Evolutionary conservation across 2,329 filamentous ascomycete genomes (phyloP).

Genomic region (Colletotrichum sp.): DNA sequence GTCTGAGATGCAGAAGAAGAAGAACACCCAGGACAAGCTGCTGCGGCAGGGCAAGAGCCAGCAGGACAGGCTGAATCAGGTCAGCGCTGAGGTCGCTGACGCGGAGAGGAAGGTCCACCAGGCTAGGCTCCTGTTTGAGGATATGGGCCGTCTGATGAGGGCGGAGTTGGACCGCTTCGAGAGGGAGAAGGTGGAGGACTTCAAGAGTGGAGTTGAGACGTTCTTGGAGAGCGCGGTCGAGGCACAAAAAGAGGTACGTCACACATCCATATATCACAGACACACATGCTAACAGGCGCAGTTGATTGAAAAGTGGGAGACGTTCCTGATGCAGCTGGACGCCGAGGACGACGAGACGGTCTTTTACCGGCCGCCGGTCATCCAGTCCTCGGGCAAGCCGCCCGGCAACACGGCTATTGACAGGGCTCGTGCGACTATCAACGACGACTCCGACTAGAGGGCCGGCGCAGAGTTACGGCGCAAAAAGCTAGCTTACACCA

Average conservation of each 20-base stretch:
- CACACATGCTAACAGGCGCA: constrained; percentile 27
- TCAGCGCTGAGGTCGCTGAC: constrained; percentile 92
- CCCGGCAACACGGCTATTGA: constrained; percentile 65
- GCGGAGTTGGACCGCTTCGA: constrained; percentile 93
- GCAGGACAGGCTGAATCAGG: constrained; percentile 92
- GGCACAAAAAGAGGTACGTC: constrained; percentile 92
- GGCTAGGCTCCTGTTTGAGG: constrained; percentile 87
- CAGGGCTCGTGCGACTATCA: constrained; percentile 61
- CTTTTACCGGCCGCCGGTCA: constrained; percentile 69
- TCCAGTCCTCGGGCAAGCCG: constrained; percentile 52
- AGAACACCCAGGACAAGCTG: constrained; percentile 90
- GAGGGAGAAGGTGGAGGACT: constrained; percentile 97
- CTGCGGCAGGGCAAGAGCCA: constrained; percentile 93
- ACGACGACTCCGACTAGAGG: constrained; percentile 63
- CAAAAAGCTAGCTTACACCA: background rate
- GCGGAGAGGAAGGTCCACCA: constrained; percentile 93
- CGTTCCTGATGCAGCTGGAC: constrained; percentile 94
- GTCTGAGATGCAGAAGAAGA: constrained; percentile 88
- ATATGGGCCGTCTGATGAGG: constrained; percentile 95
- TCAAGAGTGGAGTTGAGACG: constrained; percentile 97
- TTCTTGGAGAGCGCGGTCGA: constrained; percentile 97
- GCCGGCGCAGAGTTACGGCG: constrained; percentile 5
- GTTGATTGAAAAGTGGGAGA: constrained; percentile 93
- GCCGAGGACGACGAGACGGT: constrained; percentile 83
- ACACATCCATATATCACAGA: background rate